Evolutionary conservation across 352 stramenopile species (phyloP).

Genomic region (Hyaloperonospora brassicae): DNA sequence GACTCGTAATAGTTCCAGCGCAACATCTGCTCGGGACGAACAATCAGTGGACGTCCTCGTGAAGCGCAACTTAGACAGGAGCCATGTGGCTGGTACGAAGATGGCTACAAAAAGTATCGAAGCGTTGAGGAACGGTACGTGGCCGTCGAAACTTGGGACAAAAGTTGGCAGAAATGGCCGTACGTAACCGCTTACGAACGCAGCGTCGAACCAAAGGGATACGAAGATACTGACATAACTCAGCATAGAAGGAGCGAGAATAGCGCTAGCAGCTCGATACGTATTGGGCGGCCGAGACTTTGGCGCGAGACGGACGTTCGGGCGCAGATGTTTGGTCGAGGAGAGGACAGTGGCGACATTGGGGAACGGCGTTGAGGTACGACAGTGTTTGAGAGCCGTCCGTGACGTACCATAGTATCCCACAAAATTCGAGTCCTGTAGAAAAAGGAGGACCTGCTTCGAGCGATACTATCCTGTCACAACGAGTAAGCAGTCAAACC

Average conservation of each 20-base stretch:
- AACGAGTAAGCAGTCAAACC: too few species aligned
- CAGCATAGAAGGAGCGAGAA: conserved; percentile 37
- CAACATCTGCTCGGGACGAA: conserved; percentile 39
- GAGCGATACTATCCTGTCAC: too few species aligned
- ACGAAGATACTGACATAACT: conserved; percentile 47
- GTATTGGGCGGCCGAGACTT: conserved; percentile 49
- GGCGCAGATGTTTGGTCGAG: conserved; percentile 13
- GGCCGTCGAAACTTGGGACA: conserved; percentile 43
- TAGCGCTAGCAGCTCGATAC: conserved; percentile 45
- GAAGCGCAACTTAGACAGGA: conserved; percentile 33
- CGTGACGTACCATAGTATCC: too few species aligned
- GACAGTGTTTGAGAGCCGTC: too few species aligned
- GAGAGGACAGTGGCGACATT: too few species aligned
- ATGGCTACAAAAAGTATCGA: conserved; percentile 56
- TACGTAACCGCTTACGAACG: conserved; percentile 45
- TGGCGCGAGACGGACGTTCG: conserved; percentile 39
- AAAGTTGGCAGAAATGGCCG: conserved; percentile 40
- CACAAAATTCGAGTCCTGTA: too few species aligned
- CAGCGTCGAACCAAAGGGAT: conserved; percentile 43
- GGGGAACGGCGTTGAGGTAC: too few species aligned
- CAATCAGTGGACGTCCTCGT: conserved; percentile 48
- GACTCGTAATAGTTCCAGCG: conserved; percentile 49
- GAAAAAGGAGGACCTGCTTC: too few species aligned
- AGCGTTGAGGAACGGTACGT: conserved; percentile 64
- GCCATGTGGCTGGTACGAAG: conserved; percentile 48